These are phyloP conservation scores for Pseudonitzschia pungens DNA, from an alignment of 108 stramenopile genomes.

Conservation along the genomic window DNA sequence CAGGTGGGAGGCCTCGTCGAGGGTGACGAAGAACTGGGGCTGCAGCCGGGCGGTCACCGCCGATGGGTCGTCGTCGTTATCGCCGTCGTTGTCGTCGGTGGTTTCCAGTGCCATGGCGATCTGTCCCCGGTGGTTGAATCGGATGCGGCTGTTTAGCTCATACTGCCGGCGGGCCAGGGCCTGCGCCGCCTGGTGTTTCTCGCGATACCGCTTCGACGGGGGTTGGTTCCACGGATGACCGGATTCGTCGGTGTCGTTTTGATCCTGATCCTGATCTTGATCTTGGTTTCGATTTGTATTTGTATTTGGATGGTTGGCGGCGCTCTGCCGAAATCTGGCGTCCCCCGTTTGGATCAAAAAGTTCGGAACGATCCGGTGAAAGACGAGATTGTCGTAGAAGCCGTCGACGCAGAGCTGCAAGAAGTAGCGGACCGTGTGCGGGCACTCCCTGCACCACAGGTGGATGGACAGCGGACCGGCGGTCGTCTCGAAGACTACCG, in stretches of 20 bases:
- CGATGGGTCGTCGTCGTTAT: conserved; percentile 33
- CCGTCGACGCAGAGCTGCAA: conserved; percentile 92
- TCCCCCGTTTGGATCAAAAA: conserved; percentile 92
- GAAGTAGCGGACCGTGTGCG: conserved; percentile 84
- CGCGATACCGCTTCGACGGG: conserved; percentile 30
- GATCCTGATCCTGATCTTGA: too few relatives aligned
- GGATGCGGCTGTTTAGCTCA: conserved; percentile 86
- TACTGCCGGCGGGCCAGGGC: conserved; percentile 64
- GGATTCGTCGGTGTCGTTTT: not conserved
- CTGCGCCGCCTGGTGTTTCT: conserved; percentile 27
- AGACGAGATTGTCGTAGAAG: conserved; percentile 70
- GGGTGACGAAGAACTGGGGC: conserved; percentile 95
- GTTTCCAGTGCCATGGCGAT: conserved; percentile 87
- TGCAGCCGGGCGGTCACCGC: conserved; percentile 55
- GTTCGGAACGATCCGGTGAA: conserved; percentile 84
- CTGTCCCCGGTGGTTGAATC: conserved; percentile 92
- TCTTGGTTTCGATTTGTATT: too few relatives aligned
- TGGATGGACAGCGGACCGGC: conserved; percentile 90
- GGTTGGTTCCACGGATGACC: not conserved
- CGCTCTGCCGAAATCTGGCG: conserved; percentile 31
- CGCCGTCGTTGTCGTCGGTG: conserved; percentile 34
- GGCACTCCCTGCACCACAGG: conserved; percentile 92
- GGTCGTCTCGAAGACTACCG: conserved; percentile 90
- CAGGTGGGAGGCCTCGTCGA: conserved; percentile 86
- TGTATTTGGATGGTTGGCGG: too few relatives aligned